Base-by-base conservation (phyloP, 1,139 yeast genomes). In the Magnusiomyces suaveolens region DNA sequence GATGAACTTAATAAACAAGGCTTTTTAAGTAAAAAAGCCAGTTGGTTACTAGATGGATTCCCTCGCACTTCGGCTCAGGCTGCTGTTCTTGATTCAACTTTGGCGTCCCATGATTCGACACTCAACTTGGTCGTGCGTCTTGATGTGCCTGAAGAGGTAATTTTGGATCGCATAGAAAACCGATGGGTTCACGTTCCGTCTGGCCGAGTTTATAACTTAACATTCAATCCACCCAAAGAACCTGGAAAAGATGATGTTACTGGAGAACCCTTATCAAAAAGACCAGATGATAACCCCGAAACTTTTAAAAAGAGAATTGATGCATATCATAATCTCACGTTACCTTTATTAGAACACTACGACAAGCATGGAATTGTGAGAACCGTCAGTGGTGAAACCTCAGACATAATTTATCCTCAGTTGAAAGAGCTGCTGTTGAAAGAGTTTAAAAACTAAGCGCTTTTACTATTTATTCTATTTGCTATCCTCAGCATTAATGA, bases 11-110 rank as follows among this genome's bases (percentile, higher is more conserved):
- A 61, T 18, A 57, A 62, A 8, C 64, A 71, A 23, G 65, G 71
- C 2, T 81, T 85, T 80, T 72, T 84, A 48, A 70, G 72, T 50
- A 16, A 43, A 21, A 43, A 68, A 2, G 62, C 82, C 1, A 73
- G 81, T 14, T 89, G 95, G 89, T 72, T 90, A 33, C 73, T 90
- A 53, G 97, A 90, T 66, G 97, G 97, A 50, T 90, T 89, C 65
- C 97, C 97, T 1, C 74, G 97, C 57, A 90, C 94, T 0, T 67
- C 73, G 25, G 71, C 70, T 2, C 97, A 90, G 69, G 97, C 96
- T 0, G 64, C 69, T 36, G 75, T 75, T 4, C 71, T 90, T 48
- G 81, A 81, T 55, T 59, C 64, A 23, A 75, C 77, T 10, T 72
- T 89, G 51, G 59, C 59, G 0, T 60, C 69, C 12, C 59, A 69